Base-by-base conservation (phyloP, 192 early-diverging fungal species). In the Backusella macrospora region DNA sequence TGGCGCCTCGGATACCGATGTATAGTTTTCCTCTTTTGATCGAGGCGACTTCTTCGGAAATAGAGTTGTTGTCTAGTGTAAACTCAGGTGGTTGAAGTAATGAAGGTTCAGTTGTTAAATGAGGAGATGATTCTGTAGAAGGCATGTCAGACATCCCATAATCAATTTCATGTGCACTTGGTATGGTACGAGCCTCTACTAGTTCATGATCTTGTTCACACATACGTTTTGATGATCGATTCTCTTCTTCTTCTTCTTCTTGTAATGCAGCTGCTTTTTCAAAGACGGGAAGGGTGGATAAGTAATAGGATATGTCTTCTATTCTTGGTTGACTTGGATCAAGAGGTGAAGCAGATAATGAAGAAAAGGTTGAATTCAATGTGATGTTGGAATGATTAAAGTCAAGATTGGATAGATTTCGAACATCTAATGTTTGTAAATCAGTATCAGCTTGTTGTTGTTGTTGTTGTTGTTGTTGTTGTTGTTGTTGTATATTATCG, bases 1-100 rank as follows among this genome's bases (percentile, higher is more conserved):
- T 39, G 4, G 70, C 75, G 3, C 68, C 63, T 63, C 59, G 46
- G 3, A 76, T 52, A 18, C 45, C 23, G 18, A 76, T 62, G 9
- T 76, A 76, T 18, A 76, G 23, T 21, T 71, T 76, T 0, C 75
- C 75, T 6, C 44, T 45, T 3, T 47, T 38, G 6, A 6, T 14
- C 0, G 29, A 34, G 2, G 29, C 29, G 0, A 12, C 48, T 12
- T 16, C 65, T 10, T 63, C 62, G 0, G 39, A 45, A 16, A 16
- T n/a, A 8, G 13, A 21, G 39, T 18, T 9, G 29, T 34, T 34
- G 29, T 34, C 29, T 34, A 34, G 2, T 34, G 29, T 34, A 34
- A 34, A 34, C 0, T 34, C 1, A 34, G 29, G 29, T 34, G 29
- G 29, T 34, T 34, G 29, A 34, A 34, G 29, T 34, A 34, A 34